Base-by-base conservation (phyloP, 306 rosid genomes). In the Acacia melanoxylon region DNA sequence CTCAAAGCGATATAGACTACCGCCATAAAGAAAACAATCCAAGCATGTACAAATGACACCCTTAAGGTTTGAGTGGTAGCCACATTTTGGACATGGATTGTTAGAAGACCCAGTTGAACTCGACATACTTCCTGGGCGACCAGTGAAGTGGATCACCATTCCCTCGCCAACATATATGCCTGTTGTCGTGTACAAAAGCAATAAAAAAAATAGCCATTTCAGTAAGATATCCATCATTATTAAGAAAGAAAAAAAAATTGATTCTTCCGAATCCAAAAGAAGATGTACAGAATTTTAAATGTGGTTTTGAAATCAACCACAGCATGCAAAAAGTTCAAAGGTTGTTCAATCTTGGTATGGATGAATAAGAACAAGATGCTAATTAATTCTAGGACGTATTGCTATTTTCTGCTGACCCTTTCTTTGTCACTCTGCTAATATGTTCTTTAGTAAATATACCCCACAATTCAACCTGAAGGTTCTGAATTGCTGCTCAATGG, bases 71-170 rank as follows among this genome's bases (percentile, higher is more conserved):
- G 87, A 76, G 75, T 84, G 93, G 76, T 90, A 86, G 0, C 94
- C 95, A 13, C 97, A 95, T 42, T 1, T 89, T 10, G 89, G 92
- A 86, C 98, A 95, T 13, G 95, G 97, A 78, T 58, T 86, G 78
- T 75, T 86, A 2, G 76, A 6, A 83, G 81, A 67, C 59, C 70
- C 83, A 51, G 95, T 81, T 65, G 95, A 88, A 85, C 31, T 1
- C 31, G 82, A 19, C 77, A 88, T 51, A 4, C 91, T 90, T 80
- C 97, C 94, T 0, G 91, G 88, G 72, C 95, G 92, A 41, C 97
- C 97, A n/a, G 98, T 94, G 83, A 92, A 94, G 83, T 93, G 98
- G 86, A 88, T 80, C 82, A 94, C 97, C 88, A 84, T 87, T 82
- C 81, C 95, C 19, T 89, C 91, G 3, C 97, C 91, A 1, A 88